Base-by-base conservation (phyloP, 257 asterid species). In the Ilex asprella region DNA sequence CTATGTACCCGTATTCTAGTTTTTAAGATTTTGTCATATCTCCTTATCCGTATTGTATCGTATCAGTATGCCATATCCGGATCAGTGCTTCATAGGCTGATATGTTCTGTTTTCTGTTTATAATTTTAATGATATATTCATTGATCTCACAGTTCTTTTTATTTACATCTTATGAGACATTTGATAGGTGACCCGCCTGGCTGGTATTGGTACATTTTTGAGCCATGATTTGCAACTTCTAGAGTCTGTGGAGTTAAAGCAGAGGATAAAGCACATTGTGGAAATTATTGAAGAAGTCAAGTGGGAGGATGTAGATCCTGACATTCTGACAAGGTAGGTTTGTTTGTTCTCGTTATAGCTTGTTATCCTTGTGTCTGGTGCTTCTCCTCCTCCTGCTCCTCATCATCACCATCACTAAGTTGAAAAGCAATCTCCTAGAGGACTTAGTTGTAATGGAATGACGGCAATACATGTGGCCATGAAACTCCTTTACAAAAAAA, bases 221-320 rank as follows among this genome's bases (percentile, higher is more conserved):
- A 89, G 92, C 79, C 82, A 87, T 76, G 99, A 93, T 84, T 85
- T 89, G 77, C 87, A 76, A 70, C 97, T 93, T 74, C 86, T 93
- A 53, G 96, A 93, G 79, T 87, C 97, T 59, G 68, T 93, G 64
- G 99, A 93, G 84, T 93, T 78, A 73, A 93, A 89, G 82, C 96
- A 89, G 75, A 86, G 95, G 30, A 82, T 89, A 66, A 87, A 89
- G 66, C 88, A 89, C 66, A 75, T 93, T 73, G 79, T 82, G 27
- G 99, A 93, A 64, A 79, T 89, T 61, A 72, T 87, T 79, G 96
- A 93, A 78, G 97, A 85, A 59, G 80, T 93, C 29, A 81, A 82
- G 60, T 93, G 99, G 97, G 94, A 75, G 66, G 86, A 63, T 59
- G 60, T 89, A 15, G 95, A 93, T 70, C 99, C 97, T 55, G 97